These are phyloP conservation scores for Hypomontagnella submonticulosa DNA, from an alignment of 495 filamentous ascomycete genomes.

Conservation along the genomic window DNA sequence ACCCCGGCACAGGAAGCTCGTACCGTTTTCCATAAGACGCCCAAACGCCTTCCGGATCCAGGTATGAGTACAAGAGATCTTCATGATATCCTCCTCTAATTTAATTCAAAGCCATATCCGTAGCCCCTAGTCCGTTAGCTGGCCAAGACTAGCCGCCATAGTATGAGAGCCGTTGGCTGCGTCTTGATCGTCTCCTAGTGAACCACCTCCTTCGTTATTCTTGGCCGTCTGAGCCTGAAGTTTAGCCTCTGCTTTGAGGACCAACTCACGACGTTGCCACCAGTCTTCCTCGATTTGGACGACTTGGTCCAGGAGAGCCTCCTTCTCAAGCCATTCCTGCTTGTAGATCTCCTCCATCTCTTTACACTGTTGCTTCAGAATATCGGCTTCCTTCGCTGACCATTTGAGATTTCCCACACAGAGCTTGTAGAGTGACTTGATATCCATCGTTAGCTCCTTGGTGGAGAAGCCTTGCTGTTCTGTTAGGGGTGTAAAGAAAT, in stretches of 20 bases:
- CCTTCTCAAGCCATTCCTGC: slow-evolving; percentile 87
- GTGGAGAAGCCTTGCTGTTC: slow-evolving; percentile 75
- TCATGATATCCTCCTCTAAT: neutral
- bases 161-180: slow-evolving; percentile 19
- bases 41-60: neutral
- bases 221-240: slow-evolving; percentile 20
- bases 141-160: slow-evolving; percentile 11
- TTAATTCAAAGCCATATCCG: neutral
- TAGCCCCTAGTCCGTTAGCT: slow-evolving; percentile 21
- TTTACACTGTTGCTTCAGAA: slow-evolving; percentile 71
- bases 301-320: slow-evolving; percentile 68
- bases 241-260: slow-evolving; percentile 51
- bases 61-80: neutral
- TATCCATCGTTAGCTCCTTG: slow-evolving; percentile 75
- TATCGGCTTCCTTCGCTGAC: slow-evolving; percentile 76
- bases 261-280: slow-evolving; percentile 56
- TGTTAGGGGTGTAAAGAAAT: slow-evolving; percentile 61
- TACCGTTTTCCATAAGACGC: too few relatives aligned
- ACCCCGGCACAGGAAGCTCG: too few relatives aligned
- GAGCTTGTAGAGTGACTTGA: slow-evolving; percentile 75
- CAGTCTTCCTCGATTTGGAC: slow-evolving; percentile 63
- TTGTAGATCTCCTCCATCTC: slow-evolving; percentile 72
- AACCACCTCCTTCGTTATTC: slow-evolving; percentile 6
- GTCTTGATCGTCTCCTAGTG: slow-evolving; percentile 19
- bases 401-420: slow-evolving; percentile 83